phyloP scores from a whole-genome alignment of 2,329 filamentous ascomycete species.

The Tolypocladium amazonense region DNA sequence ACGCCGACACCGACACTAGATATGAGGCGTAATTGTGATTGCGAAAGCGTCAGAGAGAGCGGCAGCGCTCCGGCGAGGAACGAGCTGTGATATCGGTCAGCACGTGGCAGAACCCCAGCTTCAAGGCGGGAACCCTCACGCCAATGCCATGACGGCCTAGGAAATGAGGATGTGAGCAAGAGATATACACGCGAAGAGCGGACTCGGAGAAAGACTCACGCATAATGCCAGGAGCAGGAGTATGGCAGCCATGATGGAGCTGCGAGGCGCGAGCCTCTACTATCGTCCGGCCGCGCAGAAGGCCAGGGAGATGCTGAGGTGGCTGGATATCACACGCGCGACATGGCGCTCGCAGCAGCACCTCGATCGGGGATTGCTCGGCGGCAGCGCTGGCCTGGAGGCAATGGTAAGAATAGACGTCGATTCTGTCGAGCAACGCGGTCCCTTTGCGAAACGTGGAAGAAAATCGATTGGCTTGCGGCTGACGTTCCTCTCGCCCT shows the following conservation, averaged over 20 bases:
- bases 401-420: neutral
- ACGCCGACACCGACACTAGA: slow-evolving; percentile 91
- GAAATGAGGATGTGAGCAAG: neutral
- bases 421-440: neutral
- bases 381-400: neutral
- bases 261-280: neutral
- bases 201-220: slow-evolving; percentile 18
- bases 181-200: neutral
- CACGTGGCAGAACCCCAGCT: neutral
- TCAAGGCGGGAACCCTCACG: slow-evolving; percentile 29
- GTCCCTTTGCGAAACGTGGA: neutral
- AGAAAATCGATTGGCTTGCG: neutral
- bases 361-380: neutral
- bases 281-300: neutral
- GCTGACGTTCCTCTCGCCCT: neutral
- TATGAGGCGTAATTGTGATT: slow-evolving; percentile 77
- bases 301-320: neutral
- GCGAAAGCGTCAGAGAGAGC: slow-evolving; percentile 76
- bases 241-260: slow-evolving; percentile 26
- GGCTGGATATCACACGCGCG: neutral
- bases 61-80: slow-evolving; percentile 89
- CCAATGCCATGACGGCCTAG: slow-evolving; percentile 47
- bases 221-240: slow-evolving; percentile 29
- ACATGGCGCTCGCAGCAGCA: neutral
- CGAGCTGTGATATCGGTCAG: slow-evolving; percentile 47